Percentiles rank a stretch among this genome's conserved stretches.
These are phyloP conservation scores for Eimeria maxima DNA, from an alignment of 169 alveolate genomes.

Conservation along the genomic window DNA sequence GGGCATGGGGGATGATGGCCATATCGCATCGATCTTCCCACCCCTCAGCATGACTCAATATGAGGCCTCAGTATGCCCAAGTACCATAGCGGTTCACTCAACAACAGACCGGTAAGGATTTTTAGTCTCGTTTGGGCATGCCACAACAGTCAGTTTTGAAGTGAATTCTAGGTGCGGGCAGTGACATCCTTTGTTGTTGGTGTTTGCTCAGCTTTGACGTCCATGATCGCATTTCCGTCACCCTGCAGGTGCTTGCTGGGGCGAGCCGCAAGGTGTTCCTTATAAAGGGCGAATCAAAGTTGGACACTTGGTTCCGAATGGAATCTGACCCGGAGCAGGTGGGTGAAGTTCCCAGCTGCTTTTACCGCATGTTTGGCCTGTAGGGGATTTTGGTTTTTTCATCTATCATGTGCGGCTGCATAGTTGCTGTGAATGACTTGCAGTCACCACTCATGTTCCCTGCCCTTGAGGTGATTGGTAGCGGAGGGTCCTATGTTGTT, in stretches of 20 bases:
- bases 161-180: neutral
- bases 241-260: constrained; percentile 82
- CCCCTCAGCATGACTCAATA: constrained; percentile 59
- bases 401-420: neutral
- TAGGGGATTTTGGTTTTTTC: neutral
- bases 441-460: constrained; percentile 70
- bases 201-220: constrained; percentile 84
- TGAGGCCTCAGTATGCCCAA: constrained; percentile 51
- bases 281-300: constrained; percentile 85
- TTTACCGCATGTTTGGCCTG: neutral
- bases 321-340: constrained; percentile 49
- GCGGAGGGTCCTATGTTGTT: constrained; percentile 79
- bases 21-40: constrained; percentile 83
- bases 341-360: neutral
- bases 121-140: neutral
- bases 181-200: neutral
- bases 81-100: constrained; percentile 64
- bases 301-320: constrained; percentile 85
- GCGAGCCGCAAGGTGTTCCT: constrained; percentile 85
- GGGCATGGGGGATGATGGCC: constrained; percentile 85
- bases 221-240: constrained; percentile 86
- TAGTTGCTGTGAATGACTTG: neutral
- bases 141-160: neutral
- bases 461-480: constrained; percentile 61
- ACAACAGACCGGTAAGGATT: constrained; percentile 54